These are phyloP conservation scores for Plasmodium berghei DNA, from an alignment of 169 alveolate genomes.

Conservation along the genomic window DNA sequence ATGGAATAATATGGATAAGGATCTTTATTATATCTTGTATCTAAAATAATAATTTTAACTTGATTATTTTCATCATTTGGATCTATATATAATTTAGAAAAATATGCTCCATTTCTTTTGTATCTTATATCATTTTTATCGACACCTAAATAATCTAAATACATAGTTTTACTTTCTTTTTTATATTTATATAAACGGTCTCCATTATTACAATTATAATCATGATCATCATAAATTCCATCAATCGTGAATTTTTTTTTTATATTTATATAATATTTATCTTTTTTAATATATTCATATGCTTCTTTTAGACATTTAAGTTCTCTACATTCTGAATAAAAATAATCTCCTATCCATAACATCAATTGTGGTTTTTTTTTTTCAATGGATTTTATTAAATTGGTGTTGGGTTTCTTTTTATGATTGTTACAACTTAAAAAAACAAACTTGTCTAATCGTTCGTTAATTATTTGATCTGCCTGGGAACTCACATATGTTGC, in stretches of 20 bases:
- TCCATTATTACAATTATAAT: conserved; percentile 88
- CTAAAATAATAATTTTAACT: conserved; percentile 86
- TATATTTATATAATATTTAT: conserved; percentile 72
- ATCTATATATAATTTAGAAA: conserved; percentile 83
- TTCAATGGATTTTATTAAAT: conserved; percentile 26
- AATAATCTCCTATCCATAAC: conserved; percentile 87
- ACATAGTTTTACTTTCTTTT: conserved; percentile 79
- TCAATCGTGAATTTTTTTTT: conserved; percentile 77
- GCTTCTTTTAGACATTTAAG: conserved; percentile 78
- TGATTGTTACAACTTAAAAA: conserved; percentile 64
- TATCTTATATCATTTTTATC: conserved; percentile 87
- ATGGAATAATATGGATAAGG: conserved; percentile 81
- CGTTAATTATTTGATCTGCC: conserved; percentile 67
- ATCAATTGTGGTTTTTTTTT: conserved; percentile 85
- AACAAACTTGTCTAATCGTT: conserved; percentile 28
- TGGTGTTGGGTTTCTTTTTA: conserved; percentile 24
- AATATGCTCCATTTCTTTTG: conserved; percentile 86
- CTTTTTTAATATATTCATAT: conserved; percentile 76
- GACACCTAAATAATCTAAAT: conserved; percentile 84
- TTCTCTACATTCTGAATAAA: conserved; percentile 83
- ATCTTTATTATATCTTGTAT: conserved; percentile 86
- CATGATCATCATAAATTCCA: conserved; percentile 91
- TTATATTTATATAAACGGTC: conserved; percentile 77
- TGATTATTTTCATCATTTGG: conserved; percentile 83
- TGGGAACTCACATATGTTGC: conserved; percentile 21